phyloP scores from a whole-genome alignment of 2,329 filamentous ascomycete genomes.

The Pyrenophora seminiperda region DNA sequence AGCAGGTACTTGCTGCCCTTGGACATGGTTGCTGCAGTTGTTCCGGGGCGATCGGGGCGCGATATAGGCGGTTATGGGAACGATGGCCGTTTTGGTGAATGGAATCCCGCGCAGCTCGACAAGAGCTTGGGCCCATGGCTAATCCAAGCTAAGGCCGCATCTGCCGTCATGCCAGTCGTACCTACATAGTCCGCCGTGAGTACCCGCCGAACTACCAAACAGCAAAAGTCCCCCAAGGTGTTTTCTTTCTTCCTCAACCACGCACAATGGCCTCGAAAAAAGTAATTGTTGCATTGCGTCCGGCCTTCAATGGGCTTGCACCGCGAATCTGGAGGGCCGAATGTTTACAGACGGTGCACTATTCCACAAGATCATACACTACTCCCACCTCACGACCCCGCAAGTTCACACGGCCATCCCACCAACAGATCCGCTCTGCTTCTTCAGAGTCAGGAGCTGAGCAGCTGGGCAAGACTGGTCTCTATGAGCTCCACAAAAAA shows the following conservation, averaged over 20 bases:
- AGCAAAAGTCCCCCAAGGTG: conserved; percentile 2
- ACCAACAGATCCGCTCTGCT: conserved; percentile 32
- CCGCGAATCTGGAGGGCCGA: conserved; percentile 19
- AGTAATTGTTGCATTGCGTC: conserved; percentile 29
- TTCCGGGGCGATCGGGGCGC: conserved; percentile 18
- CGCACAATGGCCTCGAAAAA: conserved; percentile 40
- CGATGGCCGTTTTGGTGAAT: conserved; percentile 27
- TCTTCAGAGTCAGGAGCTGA: conserved; percentile 35
- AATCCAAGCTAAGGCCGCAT: conserved; percentile 9
- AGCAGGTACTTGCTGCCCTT: conserved; percentile 73
- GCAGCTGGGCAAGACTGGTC: conserved; percentile 64
- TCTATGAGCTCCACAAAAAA: conserved; percentile 78
- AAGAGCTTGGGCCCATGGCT: conserved; percentile 21
- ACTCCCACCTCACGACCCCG: conserved; percentile 33
- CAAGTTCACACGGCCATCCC: conserved; percentile 25
- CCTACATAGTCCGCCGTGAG: conserved; percentile 24
- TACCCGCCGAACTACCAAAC: conserved; percentile 18
- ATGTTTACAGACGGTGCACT: conserved; percentile 17
- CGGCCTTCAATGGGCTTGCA: conserved; percentile 33
- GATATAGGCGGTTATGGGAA: conserved; percentile 24
- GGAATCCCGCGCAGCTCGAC: conserved; percentile 16
- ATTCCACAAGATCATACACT: conserved; percentile 20
- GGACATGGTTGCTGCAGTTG: conserved; percentile 46
- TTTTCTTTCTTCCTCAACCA: conserved; percentile 11
- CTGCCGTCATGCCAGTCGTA: conserved; percentile 27